These are phyloP conservation scores for Lavandula angustifolia DNA, from an alignment of 257 asterid species.

Conservation along the genomic window DNA sequence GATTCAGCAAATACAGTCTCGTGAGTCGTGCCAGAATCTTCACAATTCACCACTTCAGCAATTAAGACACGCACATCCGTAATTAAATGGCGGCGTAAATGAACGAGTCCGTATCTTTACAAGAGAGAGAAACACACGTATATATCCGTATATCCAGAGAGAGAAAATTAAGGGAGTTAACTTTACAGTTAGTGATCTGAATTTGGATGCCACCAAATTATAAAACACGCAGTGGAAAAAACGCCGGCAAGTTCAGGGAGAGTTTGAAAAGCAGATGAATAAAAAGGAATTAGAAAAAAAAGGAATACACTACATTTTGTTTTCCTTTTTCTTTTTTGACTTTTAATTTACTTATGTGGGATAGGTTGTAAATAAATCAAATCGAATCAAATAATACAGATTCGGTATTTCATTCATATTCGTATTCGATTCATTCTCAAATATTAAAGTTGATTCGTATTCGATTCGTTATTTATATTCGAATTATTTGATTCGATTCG, in stretches of 20 bases:
- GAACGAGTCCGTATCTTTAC: slow-evolving; percentile 31
- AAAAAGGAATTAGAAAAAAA: neutral
- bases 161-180: slow-evolving; percentile 7
- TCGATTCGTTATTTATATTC: too few species aligned
- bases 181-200: slow-evolving; percentile 34
- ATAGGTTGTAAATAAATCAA: too few species aligned
- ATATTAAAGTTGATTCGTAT: too few species aligned
- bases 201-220: slow-evolving; percentile 29
- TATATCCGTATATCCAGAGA: neutral
- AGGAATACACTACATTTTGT: slow-evolving; percentile 13
- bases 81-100: slow-evolving; percentile 38
- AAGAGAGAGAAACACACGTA: neutral
- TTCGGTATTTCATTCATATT: too few species aligned
- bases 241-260: slow-evolving; percentile 42
- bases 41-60: slow-evolving; percentile 43
- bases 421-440: too few species aligned
- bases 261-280: slow-evolving; percentile 32
- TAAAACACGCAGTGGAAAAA: slow-evolving; percentile 27
- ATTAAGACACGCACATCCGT: slow-evolving; percentile 35
- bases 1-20: slow-evolving; percentile 31
- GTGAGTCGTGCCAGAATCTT: slow-evolving; percentile 41
- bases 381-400: too few species aligned
- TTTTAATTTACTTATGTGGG: neutral
- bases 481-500: too few species aligned
- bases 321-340: slow-evolving; percentile 6